phyloP scores from a whole-genome alignment of 2,329 filamentous ascomycete genomes.

The Fusarium torreyae region DNA sequence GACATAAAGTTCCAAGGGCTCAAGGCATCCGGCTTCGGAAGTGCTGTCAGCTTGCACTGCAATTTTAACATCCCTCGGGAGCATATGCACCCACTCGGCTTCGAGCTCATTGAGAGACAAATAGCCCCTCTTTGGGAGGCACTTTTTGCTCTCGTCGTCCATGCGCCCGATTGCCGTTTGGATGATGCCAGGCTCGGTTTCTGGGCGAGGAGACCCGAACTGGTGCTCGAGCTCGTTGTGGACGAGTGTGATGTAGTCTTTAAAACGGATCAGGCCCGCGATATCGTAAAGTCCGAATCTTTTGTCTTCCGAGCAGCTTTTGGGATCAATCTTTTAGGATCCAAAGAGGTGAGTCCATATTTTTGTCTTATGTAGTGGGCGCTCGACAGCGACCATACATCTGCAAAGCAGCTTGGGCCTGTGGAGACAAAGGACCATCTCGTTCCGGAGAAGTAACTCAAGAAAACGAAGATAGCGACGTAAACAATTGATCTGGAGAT shows the following conservation, averaged over 20 bases:
- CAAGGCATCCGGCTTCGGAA: too few relatives aligned
- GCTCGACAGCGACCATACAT: too few relatives aligned
- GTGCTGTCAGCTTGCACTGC: too few relatives aligned
- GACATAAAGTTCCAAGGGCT: too few relatives aligned
- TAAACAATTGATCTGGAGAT: too few relatives aligned
- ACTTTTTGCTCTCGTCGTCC: slow-evolving; percentile 23
- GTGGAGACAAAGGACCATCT: too few relatives aligned
- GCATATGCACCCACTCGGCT: slow-evolving; percentile 14
- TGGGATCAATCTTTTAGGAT: background rate
- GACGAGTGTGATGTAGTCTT: slow-evolving; percentile 32
- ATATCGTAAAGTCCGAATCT: slow-evolving; percentile 25
- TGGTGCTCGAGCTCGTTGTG: slow-evolving; percentile 15
- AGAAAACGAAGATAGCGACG: too few relatives aligned
- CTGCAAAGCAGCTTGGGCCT: too few relatives aligned
- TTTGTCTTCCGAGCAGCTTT: background rate
- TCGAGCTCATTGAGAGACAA: slow-evolving; percentile 4
- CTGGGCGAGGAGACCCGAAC: background rate
- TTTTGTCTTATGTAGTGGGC: too few relatives aligned
- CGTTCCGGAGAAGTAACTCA: too few relatives aligned
- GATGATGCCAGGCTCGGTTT: background rate
- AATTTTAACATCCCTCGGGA: too few relatives aligned
- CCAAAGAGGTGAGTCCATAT: too few relatives aligned
- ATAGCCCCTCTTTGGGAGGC: background rate
- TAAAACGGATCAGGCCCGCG: slow-evolving; percentile 32
- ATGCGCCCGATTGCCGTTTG: slow-evolving; percentile 13